phyloP scores from a whole-genome alignment of 164 flowering plant genomes.

The Vitis rotundifolia region DNA sequence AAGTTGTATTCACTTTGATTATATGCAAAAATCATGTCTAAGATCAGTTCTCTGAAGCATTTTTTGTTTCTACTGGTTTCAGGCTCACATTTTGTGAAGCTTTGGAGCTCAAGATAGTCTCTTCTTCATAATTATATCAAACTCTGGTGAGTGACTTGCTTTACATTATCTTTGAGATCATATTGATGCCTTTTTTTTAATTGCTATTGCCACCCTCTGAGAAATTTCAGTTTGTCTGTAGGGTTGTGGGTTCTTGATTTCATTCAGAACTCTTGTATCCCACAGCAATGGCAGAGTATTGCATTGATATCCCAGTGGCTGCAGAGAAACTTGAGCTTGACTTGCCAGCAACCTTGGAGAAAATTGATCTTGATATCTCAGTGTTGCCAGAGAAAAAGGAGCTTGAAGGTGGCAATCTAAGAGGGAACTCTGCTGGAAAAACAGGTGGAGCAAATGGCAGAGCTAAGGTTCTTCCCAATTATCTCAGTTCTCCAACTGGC shows the following conservation, averaged over 20 bases:
- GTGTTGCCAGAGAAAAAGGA: conserved; percentile 6
- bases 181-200: background rate
- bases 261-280: too few relatives aligned
- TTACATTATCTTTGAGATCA: background rate
- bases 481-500: conserved; percentile 15
- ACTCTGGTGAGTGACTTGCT: conserved; percentile 4
- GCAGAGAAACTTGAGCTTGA: background rate
- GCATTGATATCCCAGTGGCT: conserved; percentile 4
- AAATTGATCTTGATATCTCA: background rate
- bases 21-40: background rate
- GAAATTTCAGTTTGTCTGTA: conserved; percentile 2
- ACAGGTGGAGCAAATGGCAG: background rate
- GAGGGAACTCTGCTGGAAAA: conserved; percentile 14
- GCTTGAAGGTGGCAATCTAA: background rate
- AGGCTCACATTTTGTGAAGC: conserved; percentile 3
- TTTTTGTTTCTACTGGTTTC: background rate
- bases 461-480: conserved; percentile 18
- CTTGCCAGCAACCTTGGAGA: too few relatives aligned
- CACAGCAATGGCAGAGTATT: too few relatives aligned
- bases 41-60: background rate
- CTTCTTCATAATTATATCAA: background rate
- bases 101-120: conserved; percentile 1
- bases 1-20: too few relatives aligned
- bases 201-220: background rate
- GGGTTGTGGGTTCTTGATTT: conserved; percentile 3